A percentile compares a stretch with the other conserved stretches of the same genome.
Evolutionary conservation across 345 rosid genomes (phyloP).

Genomic region (Eucalyptus dawsonii): DNA sequence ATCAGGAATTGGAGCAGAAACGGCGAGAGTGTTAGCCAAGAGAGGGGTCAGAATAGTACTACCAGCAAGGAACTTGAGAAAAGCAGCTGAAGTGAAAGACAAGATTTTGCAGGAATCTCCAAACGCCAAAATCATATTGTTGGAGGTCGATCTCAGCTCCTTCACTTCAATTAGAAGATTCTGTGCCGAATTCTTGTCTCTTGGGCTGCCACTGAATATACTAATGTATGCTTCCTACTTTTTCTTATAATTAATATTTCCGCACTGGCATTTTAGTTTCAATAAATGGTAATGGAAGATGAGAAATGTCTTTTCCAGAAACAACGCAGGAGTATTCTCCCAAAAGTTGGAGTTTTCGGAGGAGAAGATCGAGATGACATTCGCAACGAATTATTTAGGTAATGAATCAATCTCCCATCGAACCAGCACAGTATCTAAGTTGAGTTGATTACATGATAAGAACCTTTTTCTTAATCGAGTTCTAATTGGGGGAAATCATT

Average conservation of each 20-base stretch:
- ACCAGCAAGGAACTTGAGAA: conserved; percentile 76
- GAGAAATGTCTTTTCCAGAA: conserved; percentile 28
- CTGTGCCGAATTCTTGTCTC: conserved; percentile 48
- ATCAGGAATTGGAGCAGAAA: conserved; percentile 91
- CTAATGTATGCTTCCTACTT: conserved; percentile 39
- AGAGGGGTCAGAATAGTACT: conserved; percentile 75
- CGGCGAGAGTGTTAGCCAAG: conserved; percentile 73
- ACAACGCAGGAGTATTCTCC: conserved; percentile 85
- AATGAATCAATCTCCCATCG: background rate
- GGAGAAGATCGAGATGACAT: conserved; percentile 90
- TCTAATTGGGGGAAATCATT: background rate
- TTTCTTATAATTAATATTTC: background rate
- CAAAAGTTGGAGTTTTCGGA: conserved; percentile 83
- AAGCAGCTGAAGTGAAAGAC: conserved; percentile 49
- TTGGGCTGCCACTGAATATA: conserved; percentile 68
- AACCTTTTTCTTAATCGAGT: background rate
- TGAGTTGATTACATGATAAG: background rate
- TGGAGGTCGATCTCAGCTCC: conserved; percentile 77
- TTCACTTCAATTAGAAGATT: conserved; percentile 67
- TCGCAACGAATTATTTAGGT: conserved; percentile 90
- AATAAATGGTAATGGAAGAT: background rate
- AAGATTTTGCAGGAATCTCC: conserved; percentile 46
- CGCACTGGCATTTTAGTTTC: background rate
- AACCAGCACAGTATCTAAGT: background rate
- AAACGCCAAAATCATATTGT: conserved; percentile 34